Percentiles rank a stretch among this genome's conserved stretches.
These are phyloP conservation scores for Ceratocystiopsis minuta DNA, from an alignment of 2,329 filamentous ascomycete species.

Conservation along the genomic window DNA sequence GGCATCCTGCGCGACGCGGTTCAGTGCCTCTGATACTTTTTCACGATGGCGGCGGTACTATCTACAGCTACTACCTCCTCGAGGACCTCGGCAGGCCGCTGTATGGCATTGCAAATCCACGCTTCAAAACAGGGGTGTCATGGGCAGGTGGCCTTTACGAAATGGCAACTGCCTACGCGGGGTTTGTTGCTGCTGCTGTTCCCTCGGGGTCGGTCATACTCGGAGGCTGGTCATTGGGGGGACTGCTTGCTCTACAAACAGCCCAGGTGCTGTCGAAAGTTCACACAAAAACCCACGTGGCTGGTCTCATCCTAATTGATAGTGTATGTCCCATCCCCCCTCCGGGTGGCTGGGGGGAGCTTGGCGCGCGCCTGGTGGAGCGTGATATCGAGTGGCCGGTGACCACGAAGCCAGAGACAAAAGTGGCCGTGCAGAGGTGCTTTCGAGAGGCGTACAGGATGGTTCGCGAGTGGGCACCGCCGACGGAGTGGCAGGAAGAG, in stretches of 20 bases:
- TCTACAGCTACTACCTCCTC: conserved; percentile 38
- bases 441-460: conserved; percentile 25
- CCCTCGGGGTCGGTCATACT: conserved; percentile 25
- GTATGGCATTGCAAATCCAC: conserved; percentile 37
- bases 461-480: conserved; percentile 19
- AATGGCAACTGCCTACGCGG: conserved; percentile 33
- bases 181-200: conserved; percentile 23
- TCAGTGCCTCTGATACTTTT: conserved; percentile 34
- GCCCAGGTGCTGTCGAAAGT: conserved; percentile 21
- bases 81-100: conserved; percentile 28
- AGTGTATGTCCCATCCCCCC: conserved; percentile 20
- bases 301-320: conserved; percentile 36
- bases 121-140: conserved; percentile 25
- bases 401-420: conserved; percentile 14
- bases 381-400: conserved; percentile 12
- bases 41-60: conserved; percentile 44
- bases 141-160: conserved; percentile 35
- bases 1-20: conserved; percentile 5
- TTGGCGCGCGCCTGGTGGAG: conserved; percentile 12
- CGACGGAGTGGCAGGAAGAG: conserved; percentile 6
- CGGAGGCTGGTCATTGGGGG: conserved; percentile 39
- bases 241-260: conserved; percentile 31
- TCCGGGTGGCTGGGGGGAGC: conserved; percentile 2
- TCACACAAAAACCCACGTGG: conserved; percentile 18
- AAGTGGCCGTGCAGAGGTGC: conserved; percentile 16